Conservation (phyloP, 2,329 filamentous ascomycete species). For the Escovopsis sp. region DNA sequence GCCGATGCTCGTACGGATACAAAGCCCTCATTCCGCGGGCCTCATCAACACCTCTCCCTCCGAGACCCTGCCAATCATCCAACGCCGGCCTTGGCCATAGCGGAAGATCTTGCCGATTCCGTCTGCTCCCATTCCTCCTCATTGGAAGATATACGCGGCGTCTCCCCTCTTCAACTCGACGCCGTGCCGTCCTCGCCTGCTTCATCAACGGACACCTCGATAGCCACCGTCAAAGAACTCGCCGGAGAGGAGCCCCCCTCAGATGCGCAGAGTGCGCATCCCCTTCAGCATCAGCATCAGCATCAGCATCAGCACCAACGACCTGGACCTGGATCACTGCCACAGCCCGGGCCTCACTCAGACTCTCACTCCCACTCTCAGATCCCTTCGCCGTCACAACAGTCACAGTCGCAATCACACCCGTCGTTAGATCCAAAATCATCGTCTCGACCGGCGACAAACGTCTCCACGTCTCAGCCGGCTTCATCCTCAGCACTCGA, state of each 20-base stretch:
- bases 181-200: slow-evolving; percentile 5
- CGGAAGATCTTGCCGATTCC: slow-evolving; percentile 2
- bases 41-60: slow-evolving; percentile 9
- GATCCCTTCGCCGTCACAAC: no score
- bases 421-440: no score
- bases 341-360: no score
- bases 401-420: no score
- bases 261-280: no score
- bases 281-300: not conserved
- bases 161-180: not conserved
- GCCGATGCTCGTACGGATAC: slow-evolving; percentile 1
- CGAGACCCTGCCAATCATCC: slow-evolving; percentile 5
- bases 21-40: slow-evolving; percentile 4
- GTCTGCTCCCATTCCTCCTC: slow-evolving; percentile 14
- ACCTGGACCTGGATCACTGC: no score
- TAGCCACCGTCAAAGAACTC: no score
- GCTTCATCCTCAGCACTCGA: not conserved
- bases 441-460: no score
- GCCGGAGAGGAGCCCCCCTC: no score
- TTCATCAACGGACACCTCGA: slow-evolving; percentile 2
- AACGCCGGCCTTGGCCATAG: slow-evolving; percentile 11
- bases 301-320: not conserved
- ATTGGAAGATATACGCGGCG: not conserved
- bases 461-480: no score
- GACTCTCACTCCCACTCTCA: no score